Conservation (phyloP, 179 eudicot species). For the Pouteria campechiana region DNA sequence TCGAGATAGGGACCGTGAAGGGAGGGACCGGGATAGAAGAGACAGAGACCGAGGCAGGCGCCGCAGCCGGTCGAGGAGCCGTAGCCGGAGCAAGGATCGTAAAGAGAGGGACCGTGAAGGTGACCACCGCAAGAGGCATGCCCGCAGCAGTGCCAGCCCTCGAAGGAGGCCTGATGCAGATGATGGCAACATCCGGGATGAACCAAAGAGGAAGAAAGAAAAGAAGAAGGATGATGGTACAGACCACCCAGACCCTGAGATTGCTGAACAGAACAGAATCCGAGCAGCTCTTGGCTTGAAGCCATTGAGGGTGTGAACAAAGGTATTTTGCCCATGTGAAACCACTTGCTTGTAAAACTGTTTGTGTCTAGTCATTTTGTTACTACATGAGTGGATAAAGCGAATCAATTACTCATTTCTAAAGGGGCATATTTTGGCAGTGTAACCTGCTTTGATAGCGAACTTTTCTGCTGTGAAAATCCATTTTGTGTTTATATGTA, state of each 20-base stretch:
- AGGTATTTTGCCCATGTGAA: too few species aligned
- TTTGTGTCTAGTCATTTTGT: too few species aligned
- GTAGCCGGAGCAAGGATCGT: constrained; percentile 76
- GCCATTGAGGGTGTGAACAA: constrained; percentile 33
- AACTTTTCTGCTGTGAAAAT: too few species aligned
- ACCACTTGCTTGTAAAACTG: too few species aligned
- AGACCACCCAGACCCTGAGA: constrained; percentile 52
- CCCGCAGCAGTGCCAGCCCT: constrained; percentile 54
- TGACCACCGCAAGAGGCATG: constrained; percentile 56
- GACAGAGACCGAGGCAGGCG: constrained; percentile 66
- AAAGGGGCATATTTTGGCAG: too few species aligned
- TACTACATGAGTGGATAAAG: too few species aligned
- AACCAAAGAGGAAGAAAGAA: constrained; percentile 31
- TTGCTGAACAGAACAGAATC: constrained; percentile 62
- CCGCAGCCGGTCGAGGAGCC: constrained; percentile 77
- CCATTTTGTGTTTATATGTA: too few species aligned
- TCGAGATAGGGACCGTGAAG: constrained; percentile 58
- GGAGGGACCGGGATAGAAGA: constrained; percentile 65
- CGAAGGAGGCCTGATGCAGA: constrained; percentile 40
- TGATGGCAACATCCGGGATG: constrained; percentile 24
- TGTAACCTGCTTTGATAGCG: too few species aligned
- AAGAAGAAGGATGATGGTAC: constrained; percentile 68
- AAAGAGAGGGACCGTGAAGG: constrained; percentile 57
- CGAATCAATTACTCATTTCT: too few species aligned
- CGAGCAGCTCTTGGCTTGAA: constrained; percentile 61